Evolutionary conservation across 2,329 filamentous ascomycete species (phyloP).

Genomic region (Periconia sp.): DNA sequence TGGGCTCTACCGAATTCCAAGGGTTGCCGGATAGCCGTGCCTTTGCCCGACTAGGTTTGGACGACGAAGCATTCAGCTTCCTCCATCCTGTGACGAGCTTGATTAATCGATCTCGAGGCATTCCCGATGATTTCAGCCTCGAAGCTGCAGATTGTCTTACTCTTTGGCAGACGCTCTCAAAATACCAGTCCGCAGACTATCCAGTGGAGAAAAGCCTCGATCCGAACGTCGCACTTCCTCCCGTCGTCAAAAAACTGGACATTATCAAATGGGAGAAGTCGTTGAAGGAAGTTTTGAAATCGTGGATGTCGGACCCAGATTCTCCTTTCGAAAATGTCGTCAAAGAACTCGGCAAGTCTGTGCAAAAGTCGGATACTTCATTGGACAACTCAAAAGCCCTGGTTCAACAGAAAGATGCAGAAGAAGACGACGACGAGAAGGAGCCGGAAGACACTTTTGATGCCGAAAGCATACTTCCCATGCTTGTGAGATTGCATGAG

Average conservation of each 20-base stretch:
- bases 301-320: slow-evolving; percentile 60
- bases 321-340: slow-evolving; percentile 59
- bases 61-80: slow-evolving; percentile 56
- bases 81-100: slow-evolving; percentile 69
- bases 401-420: slow-evolving; percentile 5
- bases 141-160: slow-evolving; percentile 71
- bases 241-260: slow-evolving; percentile 64
- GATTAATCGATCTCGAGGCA: slow-evolving; percentile 61
- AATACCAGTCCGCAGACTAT: slow-evolving; percentile 56
- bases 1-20: slow-evolving; percentile 50
- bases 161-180: slow-evolving; percentile 66
- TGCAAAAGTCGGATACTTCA: slow-evolving; percentile 10
- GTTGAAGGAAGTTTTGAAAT: slow-evolving; percentile 60
- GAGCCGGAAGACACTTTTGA: slow-evolving; percentile 25
- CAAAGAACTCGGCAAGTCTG: slow-evolving; percentile 42
- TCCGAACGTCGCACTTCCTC: slow-evolving; percentile 53
- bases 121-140: slow-evolving; percentile 67
- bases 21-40: slow-evolving; percentile 47
- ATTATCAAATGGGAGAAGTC: slow-evolving; percentile 65
- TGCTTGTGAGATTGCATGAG: slow-evolving; percentile 62
- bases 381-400: not conserved
- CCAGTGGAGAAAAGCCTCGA: slow-evolving; percentile 54
- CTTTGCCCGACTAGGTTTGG: slow-evolving; percentile 50
- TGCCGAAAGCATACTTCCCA: slow-evolving; percentile 55
- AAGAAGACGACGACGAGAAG: slow-evolving; percentile 21